These are phyloP conservation scores for Aspergillus ostianus DNA, from an alignment of 495 filamentous ascomycete species.

Conservation along the genomic window DNA sequence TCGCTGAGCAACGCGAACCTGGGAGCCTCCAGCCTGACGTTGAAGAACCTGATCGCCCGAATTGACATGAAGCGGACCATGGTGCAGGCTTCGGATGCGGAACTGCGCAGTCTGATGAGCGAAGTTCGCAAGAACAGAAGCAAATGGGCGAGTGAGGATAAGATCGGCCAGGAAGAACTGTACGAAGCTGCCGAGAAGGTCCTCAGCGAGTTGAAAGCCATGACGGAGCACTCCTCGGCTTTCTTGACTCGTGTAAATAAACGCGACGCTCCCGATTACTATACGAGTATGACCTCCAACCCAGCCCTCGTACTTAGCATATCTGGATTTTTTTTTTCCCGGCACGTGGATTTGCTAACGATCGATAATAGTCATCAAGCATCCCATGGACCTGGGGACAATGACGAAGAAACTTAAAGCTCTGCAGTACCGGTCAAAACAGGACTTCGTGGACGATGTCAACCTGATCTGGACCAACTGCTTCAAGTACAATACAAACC, in stretches of 20 bases:
- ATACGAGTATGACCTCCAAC: conserved; percentile 60
- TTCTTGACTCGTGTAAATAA: conserved; percentile 94
- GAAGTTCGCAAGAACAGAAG: conserved; percentile 96
- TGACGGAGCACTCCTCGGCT: conserved; percentile 91
- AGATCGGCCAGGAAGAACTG: conserved; percentile 93
- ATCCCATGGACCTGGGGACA: conserved; percentile 95
- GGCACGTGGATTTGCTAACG: conserved; percentile 18
- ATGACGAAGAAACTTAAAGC: conserved; percentile 98
- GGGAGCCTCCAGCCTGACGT: conserved; percentile 91
- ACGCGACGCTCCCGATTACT: conserved; percentile 94
- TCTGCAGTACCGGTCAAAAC: conserved; percentile 85
- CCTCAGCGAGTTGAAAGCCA: conserved; percentile 89
- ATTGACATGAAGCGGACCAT: conserved; percentile 89
- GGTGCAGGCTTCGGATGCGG: conserved; percentile 87
- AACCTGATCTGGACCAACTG: conserved; percentile 97
- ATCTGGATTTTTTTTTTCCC: background rate
- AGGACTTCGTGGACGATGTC: conserved; percentile 89
- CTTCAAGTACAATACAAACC: conserved; percentile 89
- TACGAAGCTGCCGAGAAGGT: conserved; percentile 98
- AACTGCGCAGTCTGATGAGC: conserved; percentile 87
- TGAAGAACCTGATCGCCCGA: conserved; percentile 93
- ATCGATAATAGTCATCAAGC: conserved; percentile 73
- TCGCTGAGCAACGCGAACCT: conserved; percentile 90
- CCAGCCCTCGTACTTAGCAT: background rate
- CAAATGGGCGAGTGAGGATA: conserved; percentile 98